A percentile compares a stretch with the other conserved stretches of the same genome.
Conservation (phyloP, 805 yeast species). For the Blastobotrys robertii region DNA sequence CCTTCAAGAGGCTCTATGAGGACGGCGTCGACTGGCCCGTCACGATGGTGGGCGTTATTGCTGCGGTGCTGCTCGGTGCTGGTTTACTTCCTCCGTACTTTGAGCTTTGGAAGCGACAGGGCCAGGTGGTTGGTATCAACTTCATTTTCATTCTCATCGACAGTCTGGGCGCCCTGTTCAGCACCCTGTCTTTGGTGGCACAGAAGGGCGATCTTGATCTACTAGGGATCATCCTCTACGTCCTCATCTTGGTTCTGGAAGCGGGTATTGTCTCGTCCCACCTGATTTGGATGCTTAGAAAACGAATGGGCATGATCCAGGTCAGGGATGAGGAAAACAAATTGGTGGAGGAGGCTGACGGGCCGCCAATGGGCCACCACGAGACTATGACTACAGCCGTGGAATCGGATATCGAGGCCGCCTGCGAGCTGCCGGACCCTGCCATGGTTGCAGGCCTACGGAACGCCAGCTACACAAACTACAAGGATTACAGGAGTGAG, state of each 20-base stretch:
- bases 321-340: conserved; percentile 1
- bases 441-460: too few species aligned
- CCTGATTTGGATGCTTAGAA: conserved; percentile 49
- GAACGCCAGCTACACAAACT: too few species aligned
- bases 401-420: too few species aligned
- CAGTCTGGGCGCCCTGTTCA: conserved; percentile 71
- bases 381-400: too few species aligned
- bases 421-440: too few species aligned
- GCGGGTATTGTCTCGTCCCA: conserved; percentile 69
- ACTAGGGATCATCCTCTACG: conserved; percentile 72
- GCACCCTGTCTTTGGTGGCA: conserved; percentile 53
- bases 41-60: conserved; percentile 68
- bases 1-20: conserved; percentile 47
- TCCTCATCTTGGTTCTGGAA: conserved; percentile 64
- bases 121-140: conserved; percentile 83
- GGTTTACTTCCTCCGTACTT: conserved; percentile 87
- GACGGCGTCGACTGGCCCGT: conserved; percentile 64
- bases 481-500: too few species aligned
- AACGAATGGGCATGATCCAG: conserved; percentile 9
- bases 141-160: conserved; percentile 71
- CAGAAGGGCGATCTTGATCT: conserved; percentile 50
- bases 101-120: conserved; percentile 69
- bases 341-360: too few species aligned
- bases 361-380: too few species aligned
- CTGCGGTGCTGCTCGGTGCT: conserved; percentile 60